Conservation (phyloP, 148 eudicot genomes). For the Pouteria glomerata region DNA sequence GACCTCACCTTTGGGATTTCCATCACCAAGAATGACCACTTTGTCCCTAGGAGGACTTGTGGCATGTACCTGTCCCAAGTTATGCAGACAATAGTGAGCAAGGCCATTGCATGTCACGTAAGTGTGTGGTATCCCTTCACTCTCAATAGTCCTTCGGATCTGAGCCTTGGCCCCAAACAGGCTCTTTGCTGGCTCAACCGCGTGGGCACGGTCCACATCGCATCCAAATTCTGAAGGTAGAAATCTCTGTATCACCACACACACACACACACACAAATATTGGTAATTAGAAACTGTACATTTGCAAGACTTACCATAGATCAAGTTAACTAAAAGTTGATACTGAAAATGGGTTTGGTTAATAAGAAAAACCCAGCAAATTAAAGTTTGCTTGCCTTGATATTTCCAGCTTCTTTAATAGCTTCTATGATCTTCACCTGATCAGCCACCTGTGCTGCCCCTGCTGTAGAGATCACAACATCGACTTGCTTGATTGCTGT, state of each 20-base stretch:
- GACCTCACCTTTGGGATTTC: constrained; percentile 38
- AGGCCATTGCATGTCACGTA: constrained; percentile 18
- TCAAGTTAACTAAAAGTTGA: not conserved
- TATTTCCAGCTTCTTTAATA: no score
- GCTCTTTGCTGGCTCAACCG: constrained; percentile 26
- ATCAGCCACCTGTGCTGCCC: not conserved
- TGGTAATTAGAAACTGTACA: not conserved
- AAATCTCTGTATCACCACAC: constrained; percentile 18
- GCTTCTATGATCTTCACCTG: not conserved
- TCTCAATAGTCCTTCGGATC: constrained; percentile 23
- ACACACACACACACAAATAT: no score
- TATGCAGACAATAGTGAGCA: constrained; percentile 23
- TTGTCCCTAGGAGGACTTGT: constrained; percentile 33
- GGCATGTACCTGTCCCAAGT: constrained; percentile 20
- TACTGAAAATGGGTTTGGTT: not conserved
- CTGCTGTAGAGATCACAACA: not conserved
- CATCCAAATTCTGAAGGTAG: constrained; percentile 28
- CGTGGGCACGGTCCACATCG: constrained; percentile 25
- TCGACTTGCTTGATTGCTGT: not conserved
- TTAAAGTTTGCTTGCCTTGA: not conserved
- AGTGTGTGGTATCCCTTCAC: constrained; percentile 34
- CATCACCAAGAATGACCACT: constrained; percentile 36
- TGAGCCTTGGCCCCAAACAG: constrained; percentile 14
- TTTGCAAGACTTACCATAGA: not conserved
- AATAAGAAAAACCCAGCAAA: not conserved